Evolutionary conservation across 306 rosid species (phyloP), one percentile per base, ranked within the genome.

Genomic region (Dicorynia guianensis): DNA sequence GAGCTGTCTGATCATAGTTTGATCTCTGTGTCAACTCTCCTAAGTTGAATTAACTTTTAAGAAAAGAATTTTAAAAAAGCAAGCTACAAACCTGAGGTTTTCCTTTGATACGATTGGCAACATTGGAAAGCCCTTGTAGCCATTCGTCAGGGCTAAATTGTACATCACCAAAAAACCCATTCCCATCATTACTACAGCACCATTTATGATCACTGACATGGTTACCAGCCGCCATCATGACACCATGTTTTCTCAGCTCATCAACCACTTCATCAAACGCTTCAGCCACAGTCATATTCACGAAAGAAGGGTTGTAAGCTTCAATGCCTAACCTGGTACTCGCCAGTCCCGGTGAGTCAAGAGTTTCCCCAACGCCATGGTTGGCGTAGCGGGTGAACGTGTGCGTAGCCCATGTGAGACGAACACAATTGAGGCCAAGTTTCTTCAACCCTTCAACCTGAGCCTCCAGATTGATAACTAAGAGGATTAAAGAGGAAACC

Each of bases 161-260:
- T 11, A 10, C 8, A 2, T 85, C 89, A 3, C 80, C 85, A 54
- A 75, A 85, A 76, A 82, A 85, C 0, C 72, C 80, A 49, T 85
- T 82, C 1, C 78, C 86, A 50, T 85, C 84, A 0, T 39, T 5
- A 4, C 14, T 42, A 39, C 86, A 85, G 1, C 86, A 85, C 86
- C 89, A 85, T 14, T 71, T 67, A 1, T 82, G 78, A 0, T 76
- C 75, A 34, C 85, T 72, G 7, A 85, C 80, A 36, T 85, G 87
- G 20, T 82, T 82, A 47, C 82, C 87, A 30, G 48, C 11, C 47
- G 69, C 14, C 1, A 82, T 73, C 89, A 82, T 85, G n/a, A 85
- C 3, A 11, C 72, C 78, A 1, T 72, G 67, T 6, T 13, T 43
- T 4, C 84, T 84, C 11, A 85, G 63, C 13, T 69, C 80, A 79